Evolutionary conservation across 768 basidiomycete genomes (phyloP).

Genomic region (Boletus sp.): DNA sequence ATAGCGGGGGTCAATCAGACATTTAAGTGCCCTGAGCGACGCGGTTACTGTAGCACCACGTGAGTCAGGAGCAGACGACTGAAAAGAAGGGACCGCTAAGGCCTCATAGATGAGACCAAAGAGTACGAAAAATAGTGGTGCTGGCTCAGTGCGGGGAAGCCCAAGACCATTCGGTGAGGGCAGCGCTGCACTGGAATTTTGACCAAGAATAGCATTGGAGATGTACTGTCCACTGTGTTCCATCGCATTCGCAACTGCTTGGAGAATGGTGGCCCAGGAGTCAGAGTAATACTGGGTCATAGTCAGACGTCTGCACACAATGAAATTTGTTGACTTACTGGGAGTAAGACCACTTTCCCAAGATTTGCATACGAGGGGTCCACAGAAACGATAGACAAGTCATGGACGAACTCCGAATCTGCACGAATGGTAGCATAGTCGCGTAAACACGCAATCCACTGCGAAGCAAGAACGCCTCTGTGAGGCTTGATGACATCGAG

Average conservation of each 20-base stretch:
- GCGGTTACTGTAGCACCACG: conserved; percentile 53
- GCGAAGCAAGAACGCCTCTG: conserved; percentile 62
- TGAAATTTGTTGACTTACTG: conserved; percentile 50
- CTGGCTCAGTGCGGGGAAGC: conserved; percentile 52
- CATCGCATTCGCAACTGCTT: conserved; percentile 83
- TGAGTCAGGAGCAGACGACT: conserved; percentile 44
- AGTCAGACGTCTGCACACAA: background rate
- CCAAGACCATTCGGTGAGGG: conserved; percentile 21
- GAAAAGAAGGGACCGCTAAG: conserved; percentile 61
- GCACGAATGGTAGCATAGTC: conserved; percentile 91
- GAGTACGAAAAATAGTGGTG: conserved; percentile 80
- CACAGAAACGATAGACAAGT: conserved; percentile 66
- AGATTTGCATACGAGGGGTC: conserved; percentile 85
- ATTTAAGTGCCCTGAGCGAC: conserved; percentile 72
- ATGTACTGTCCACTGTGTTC: conserved; percentile 62
- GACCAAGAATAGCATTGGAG: conserved; percentile 79
- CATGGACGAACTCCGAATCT: conserved; percentile 82
- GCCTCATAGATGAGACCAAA: conserved; percentile 96
- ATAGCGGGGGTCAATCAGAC: conserved; percentile 75
- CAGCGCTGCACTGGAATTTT: conserved; percentile 21
- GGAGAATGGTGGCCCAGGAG: conserved; percentile 78
- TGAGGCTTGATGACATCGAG: conserved; percentile 80
- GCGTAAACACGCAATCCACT: conserved; percentile 86
- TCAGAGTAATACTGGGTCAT: conserved; percentile 74
- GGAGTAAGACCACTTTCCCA: conserved; percentile 86